Conservation (phyloP, 1,284 basidiomycete species). For the Heterobasidion annosum region DNA sequence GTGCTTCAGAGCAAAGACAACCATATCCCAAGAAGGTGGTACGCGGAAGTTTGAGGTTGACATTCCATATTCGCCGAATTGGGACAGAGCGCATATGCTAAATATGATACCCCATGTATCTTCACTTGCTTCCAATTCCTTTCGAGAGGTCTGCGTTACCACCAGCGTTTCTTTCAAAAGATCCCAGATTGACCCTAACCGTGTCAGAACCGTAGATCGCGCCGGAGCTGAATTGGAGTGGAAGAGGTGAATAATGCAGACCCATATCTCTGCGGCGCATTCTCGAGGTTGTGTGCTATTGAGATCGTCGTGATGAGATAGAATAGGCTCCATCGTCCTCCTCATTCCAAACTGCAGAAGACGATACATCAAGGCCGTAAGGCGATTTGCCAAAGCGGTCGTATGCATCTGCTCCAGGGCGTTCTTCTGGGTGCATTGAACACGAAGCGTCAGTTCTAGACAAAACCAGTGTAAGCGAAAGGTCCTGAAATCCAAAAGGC, state of each 20-base stretch:
- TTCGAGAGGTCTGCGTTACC: constrained; percentile 15
- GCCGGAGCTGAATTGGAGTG: neutral
- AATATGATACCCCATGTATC: constrained; percentile 67
- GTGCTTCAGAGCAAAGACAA: constrained; percentile 45
- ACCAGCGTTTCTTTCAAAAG: constrained; percentile 3
- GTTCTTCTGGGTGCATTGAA: neutral
- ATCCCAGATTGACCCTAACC: constrained; percentile 10
- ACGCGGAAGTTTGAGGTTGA: constrained; percentile 38
- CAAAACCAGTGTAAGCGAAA: constrained; percentile 11
- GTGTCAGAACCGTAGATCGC: neutral
- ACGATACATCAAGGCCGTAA: neutral
- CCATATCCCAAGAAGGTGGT: constrained; percentile 61
- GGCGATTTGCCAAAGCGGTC: constrained; percentile 1
- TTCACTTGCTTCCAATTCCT: constrained; percentile 54
- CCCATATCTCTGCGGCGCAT: constrained; percentile 64
- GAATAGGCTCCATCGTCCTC: constrained; percentile 32
- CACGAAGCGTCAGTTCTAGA: constrained; percentile 8
- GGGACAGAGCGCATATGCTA: constrained; percentile 66
- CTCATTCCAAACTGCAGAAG: constrained; percentile 35
- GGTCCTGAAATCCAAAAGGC: neutral
- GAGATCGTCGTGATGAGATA: constrained; percentile 25
- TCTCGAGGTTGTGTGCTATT: constrained; percentile 23
- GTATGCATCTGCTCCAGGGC: constrained; percentile 17
- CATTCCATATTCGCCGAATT: constrained; percentile 67
- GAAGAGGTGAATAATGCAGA: constrained; percentile 57